Conservation (phyloP, 331 rosid genomes). For the Phaseolus coccineus region DNA sequence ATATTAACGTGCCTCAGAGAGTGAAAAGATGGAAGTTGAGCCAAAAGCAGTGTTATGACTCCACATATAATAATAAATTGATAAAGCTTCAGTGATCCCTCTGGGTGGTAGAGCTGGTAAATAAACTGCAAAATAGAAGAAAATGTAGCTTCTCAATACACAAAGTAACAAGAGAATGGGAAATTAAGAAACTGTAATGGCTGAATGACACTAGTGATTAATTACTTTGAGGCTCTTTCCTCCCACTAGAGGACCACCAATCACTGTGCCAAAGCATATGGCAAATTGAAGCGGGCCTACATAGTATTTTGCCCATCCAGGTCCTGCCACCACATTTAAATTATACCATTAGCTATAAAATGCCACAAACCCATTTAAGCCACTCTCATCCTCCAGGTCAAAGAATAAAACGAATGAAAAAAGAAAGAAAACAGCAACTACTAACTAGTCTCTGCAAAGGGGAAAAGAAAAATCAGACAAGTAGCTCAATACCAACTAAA, state of each 20-base stretch:
- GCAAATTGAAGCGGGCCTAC: slow-evolving; percentile 78
- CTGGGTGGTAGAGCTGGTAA: slow-evolving; percentile 65
- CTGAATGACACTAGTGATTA: not conserved
- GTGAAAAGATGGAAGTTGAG: slow-evolving; percentile 93
- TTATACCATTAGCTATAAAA: slow-evolving; percentile 11
- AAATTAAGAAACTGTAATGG: slow-evolving; percentile 9
- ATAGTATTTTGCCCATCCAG: slow-evolving; percentile 73
- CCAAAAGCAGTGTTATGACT: slow-evolving; percentile 58
- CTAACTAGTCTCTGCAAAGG: not conserved
- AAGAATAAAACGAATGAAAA: not conserved
- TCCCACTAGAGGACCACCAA: slow-evolving; percentile 75
- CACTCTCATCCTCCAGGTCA: not conserved
- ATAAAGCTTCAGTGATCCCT: slow-evolving; percentile 76
- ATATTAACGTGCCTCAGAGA: slow-evolving; percentile 77
- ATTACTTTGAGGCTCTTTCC: slow-evolving; percentile 78
- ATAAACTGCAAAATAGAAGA: slow-evolving; percentile 59
- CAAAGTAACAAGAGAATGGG: not conserved
- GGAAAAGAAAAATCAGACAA: not conserved
- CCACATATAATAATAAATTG: slow-evolving; percentile 68
- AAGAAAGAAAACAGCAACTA: not conserved
- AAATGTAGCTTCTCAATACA: slow-evolving; percentile 37
- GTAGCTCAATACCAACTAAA: not conserved
- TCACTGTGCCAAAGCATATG: slow-evolving; percentile 73
- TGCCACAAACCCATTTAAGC: not conserved
- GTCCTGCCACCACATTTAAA: slow-evolving; percentile 59